Base-by-base conservation (phyloP, 106 monocot species). In the Platanthera guangdongensis region DNA sequence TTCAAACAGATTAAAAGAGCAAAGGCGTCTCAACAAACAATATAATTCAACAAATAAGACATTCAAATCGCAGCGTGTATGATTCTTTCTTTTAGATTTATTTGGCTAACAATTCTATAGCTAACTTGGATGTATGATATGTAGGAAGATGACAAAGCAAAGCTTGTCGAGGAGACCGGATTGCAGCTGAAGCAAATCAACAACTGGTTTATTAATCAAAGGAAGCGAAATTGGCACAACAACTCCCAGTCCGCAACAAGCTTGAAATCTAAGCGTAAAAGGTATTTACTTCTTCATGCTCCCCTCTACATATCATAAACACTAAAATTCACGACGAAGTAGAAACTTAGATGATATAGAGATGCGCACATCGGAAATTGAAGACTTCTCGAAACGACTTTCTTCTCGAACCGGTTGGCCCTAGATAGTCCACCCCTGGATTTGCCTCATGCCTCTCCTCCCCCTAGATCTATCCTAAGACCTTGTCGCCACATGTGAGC, bases 141-240 rank as follows among this genome's bases (percentile, higher is more conserved):
- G 55, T 72, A 96, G 95, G 95, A 96, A 74, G 95, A 96, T 80
- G 95, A 96, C 71, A 96, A 96, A 77, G 95, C 90, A 71, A 96
- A 93, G 64, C 86, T 95, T 54, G 95, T 96, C 1, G 93, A 96
- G 71, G 95, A 96, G 78, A 96, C 95, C 12, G 95, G 95, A 4
- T 75, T 96, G 73, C 95, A 96, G 62, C 67, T 96, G 65, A 96
- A 96, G 21, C 95, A 96, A 69, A 96, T 96, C 60, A 96, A 96
- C 80, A 96, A 96, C 30, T 95, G 95, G 95, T 95, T 95, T 71
- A 95, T 95, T 68, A 95, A 95, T 68, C 95, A 95, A 73, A 80
- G 95, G 68, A 96, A 96, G 71, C 75, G 95, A 14, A 96, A 96
- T 47, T 96, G 95, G 95, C 95, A 96, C 57, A 93, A 80, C 62